Percentiles rank a stretch among this genome's conserved stretches.
phyloP scores from a whole-genome alignment of 306 rosid genomes.

The Ormosia semicastrata region DNA sequence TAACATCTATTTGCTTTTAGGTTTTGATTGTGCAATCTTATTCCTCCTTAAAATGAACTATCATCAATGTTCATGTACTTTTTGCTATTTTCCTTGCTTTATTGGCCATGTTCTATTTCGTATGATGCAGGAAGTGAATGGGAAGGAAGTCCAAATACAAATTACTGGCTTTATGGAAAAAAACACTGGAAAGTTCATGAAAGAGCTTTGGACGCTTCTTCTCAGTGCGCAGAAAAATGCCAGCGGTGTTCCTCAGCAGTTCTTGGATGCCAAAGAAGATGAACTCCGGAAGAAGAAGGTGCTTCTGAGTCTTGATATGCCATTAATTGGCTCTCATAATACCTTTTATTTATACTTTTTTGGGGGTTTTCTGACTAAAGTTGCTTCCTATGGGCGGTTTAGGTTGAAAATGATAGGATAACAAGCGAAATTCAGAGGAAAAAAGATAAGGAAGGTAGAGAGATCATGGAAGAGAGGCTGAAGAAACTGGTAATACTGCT shows the following conservation, averaged over 20 bases:
- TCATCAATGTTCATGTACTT: neutral
- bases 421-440: conserved; percentile 82
- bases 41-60: neutral
- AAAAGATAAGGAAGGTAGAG: conserved; percentile 80
- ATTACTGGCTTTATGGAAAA: conserved; percentile 99
- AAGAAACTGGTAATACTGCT: conserved; percentile 78
- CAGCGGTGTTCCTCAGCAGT: conserved; percentile 97
- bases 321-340: conserved; percentile 1
- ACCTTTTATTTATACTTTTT: neutral
- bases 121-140: conserved; percentile 70
- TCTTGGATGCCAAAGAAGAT: conserved; percentile 94
- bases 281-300: conserved; percentile 86
- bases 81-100: neutral
- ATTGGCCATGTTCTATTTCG: neutral
- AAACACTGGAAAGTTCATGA: conserved; percentile 95
- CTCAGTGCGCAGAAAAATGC: conserved; percentile 91
- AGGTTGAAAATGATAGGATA: conserved; percentile 84
- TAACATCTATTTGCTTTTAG: neutral
- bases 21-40: neutral
- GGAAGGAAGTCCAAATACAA: conserved; percentile 86
- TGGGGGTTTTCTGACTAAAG: neutral
- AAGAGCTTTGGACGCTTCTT: conserved; percentile 89
- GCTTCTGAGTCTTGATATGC: conserved; percentile 1
- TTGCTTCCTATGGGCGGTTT: conserved; percentile 32
- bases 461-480: conserved; percentile 62